Conservation (phyloP, 73 alveolate species). For the Paramecium pentaurelia region DNA sequence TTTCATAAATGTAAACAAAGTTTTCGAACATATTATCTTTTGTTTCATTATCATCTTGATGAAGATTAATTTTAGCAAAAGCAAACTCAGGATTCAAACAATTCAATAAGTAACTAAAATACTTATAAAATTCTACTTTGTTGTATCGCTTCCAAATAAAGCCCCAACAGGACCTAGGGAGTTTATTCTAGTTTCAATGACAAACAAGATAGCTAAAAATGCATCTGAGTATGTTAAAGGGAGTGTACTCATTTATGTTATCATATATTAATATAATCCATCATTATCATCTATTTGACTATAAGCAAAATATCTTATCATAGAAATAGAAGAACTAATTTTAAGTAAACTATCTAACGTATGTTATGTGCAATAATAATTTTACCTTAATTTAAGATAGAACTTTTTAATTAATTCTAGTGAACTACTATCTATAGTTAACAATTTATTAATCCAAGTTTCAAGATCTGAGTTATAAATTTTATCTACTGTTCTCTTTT, state of each 20-base stretch:
- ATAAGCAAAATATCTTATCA: slow-evolving; percentile 16
- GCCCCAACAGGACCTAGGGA: not conserved
- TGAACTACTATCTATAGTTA: not conserved
- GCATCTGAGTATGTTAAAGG: slow-evolving; percentile 20
- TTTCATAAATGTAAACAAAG: not conserved
- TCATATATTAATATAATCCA: not conserved
- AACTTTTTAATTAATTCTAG: not conserved
- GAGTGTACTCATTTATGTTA: not conserved
- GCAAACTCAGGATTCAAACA: not conserved
- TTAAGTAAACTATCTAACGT: not conserved
- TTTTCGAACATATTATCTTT: not conserved
- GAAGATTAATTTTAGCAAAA: not conserved
- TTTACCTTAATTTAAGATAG: not conserved
- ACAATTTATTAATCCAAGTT: not conserved
- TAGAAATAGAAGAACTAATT: not conserved
- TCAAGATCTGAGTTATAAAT: not conserved
- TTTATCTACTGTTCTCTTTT: not conserved
- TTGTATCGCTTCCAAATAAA: slow-evolving; percentile 31
- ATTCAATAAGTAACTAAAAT: not conserved
- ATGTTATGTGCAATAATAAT: not conserved
- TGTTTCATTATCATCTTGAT: not conserved
- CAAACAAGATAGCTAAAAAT: slow-evolving; percentile 15
- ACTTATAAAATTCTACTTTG: not conserved
- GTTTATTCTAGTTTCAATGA: slow-evolving; percentile 19
- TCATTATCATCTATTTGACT: slow-evolving; percentile 11